Percentiles rank a stretch among this genome's conserved stretches.
phyloP scores from a whole-genome alignment of 306 rosid genomes.

The Cucumis hystrix region DNA sequence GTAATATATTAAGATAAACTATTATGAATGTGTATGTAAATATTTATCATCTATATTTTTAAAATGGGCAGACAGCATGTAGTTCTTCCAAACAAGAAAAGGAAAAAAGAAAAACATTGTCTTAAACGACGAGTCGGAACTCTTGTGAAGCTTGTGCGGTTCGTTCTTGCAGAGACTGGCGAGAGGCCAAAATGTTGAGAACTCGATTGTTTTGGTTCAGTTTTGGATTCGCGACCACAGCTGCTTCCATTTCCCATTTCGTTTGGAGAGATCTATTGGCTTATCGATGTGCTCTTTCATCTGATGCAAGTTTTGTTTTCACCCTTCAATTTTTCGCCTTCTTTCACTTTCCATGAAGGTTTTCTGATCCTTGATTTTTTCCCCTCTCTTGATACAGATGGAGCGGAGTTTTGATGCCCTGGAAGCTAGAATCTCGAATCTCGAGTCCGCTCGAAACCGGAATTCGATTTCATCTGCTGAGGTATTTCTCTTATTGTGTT shows the following conservation, averaged over 20 bases:
- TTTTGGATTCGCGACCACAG: slow-evolving; percentile 19
- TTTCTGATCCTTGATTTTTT: background rate
- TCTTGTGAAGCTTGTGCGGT: background rate
- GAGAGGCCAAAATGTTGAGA: slow-evolving; percentile 16
- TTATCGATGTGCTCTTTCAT: slow-evolving; percentile 16
- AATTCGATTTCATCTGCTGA: slow-evolving; percentile 13
- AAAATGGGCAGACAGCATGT: background rate
- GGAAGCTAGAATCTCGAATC: slow-evolving; percentile 20
- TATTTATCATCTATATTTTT: no score
- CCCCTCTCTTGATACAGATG: slow-evolving; percentile 8
- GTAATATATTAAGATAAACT: no score
- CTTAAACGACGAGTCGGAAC: background rate
- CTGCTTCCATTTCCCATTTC: slow-evolving; percentile 27
- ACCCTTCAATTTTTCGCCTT: background rate
- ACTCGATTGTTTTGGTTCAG: slow-evolving; percentile 28
- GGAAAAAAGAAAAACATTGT: no score
- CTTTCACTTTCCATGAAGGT: background rate
- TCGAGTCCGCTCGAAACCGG: slow-evolving; percentile 18
- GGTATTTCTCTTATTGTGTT: slow-evolving; percentile 10
- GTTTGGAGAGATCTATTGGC: slow-evolving; percentile 20
- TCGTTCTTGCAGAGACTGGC: background rate
- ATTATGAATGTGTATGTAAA: no score
- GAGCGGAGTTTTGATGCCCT: slow-evolving; percentile 19
- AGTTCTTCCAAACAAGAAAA: no score
- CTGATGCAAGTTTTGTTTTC: slow-evolving; percentile 10